Conservation (phyloP, 768 basidiomycete species). For the Leccinum variicolor region DNA sequence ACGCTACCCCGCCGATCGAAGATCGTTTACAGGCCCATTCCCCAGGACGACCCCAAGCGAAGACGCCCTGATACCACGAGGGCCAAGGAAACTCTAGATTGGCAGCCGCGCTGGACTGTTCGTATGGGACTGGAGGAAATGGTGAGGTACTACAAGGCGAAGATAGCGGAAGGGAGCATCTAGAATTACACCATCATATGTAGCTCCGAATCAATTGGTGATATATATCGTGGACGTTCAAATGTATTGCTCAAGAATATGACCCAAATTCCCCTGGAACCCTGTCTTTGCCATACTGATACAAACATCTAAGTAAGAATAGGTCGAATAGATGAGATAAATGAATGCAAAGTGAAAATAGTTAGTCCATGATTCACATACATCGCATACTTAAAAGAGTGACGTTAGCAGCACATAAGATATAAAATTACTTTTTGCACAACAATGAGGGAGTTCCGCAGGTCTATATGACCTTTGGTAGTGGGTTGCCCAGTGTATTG, state of each 20-base stretch:
- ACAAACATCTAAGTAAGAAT: constrained; percentile 19
- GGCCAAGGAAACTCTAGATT: constrained; percentile 77
- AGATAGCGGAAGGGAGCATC: constrained; percentile 81
- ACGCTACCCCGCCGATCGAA: constrained; percentile 49
- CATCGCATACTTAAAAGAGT: constrained; percentile 7
- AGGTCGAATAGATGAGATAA: background rate
- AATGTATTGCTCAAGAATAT: background rate
- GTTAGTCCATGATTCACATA: constrained; percentile 8
- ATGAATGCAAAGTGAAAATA: constrained; percentile 10
- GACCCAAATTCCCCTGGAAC: constrained; percentile 1
- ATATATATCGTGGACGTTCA: background rate
- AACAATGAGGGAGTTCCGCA: background rate
- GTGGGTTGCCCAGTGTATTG: constrained; percentile 3
- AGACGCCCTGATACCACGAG: constrained; percentile 90
- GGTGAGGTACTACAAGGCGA: constrained; percentile 89
- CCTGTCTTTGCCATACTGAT: constrained; percentile 1
- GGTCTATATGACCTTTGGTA: constrained; percentile 13
- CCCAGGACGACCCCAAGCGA: constrained; percentile 92
- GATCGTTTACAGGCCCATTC: constrained; percentile 78
- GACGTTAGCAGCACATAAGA: constrained; percentile 6
- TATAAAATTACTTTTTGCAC: constrained; percentile 17
- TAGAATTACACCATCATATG: constrained; percentile 29
- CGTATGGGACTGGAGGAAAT: constrained; percentile 94
- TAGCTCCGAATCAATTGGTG: background rate
- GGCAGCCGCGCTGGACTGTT: constrained; percentile 94